Conservation (phyloP, 208 protist genomes). For the Paratrypanosoma confusum region DNA sequence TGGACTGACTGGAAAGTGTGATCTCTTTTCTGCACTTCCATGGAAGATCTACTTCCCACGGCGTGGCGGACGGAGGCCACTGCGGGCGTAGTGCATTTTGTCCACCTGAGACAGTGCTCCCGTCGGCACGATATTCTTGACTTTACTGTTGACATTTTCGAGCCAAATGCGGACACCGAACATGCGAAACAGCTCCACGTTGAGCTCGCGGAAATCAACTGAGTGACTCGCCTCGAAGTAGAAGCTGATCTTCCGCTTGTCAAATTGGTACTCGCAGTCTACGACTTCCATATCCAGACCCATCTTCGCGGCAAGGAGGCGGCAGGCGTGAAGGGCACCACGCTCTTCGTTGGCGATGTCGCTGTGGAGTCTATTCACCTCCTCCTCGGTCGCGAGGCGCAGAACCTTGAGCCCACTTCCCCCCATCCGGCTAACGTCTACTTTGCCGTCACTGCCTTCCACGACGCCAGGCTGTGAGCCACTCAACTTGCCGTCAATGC, state of each 20-base stretch:
- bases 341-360: slow-evolving; percentile 57
- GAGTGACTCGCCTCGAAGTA: slow-evolving; percentile 53
- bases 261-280: slow-evolving; percentile 85
- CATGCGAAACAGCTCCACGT: slow-evolving; percentile 65
- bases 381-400: slow-evolving; percentile 48
- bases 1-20: too few species aligned
- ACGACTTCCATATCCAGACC: slow-evolving; percentile 61
- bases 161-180: slow-evolving; percentile 87
- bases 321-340: slow-evolving; percentile 52
- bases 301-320: slow-evolving; percentile 28
- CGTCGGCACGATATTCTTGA: slow-evolving; percentile 39
- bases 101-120: slow-evolving; percentile 12
- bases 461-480: slow-evolving; percentile 8
- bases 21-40: too few species aligned
- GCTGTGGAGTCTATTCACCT: slow-evolving; percentile 40
- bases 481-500: slow-evolving; percentile 10
- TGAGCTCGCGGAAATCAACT: slow-evolving; percentile 73
- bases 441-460: slow-evolving; percentile 6
- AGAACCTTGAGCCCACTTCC: slow-evolving; percentile 28
- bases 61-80: slow-evolving; percentile 9
- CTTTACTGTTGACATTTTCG: slow-evolving; percentile 58
- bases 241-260: slow-evolving; percentile 84
- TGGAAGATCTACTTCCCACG: slow-evolving; percentile 5
- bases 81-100: slow-evolving; percentile 11
- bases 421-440: slow-evolving; percentile 17